Conservation (phyloP, 306 rosid genomes). For the Prunus mira region DNA sequence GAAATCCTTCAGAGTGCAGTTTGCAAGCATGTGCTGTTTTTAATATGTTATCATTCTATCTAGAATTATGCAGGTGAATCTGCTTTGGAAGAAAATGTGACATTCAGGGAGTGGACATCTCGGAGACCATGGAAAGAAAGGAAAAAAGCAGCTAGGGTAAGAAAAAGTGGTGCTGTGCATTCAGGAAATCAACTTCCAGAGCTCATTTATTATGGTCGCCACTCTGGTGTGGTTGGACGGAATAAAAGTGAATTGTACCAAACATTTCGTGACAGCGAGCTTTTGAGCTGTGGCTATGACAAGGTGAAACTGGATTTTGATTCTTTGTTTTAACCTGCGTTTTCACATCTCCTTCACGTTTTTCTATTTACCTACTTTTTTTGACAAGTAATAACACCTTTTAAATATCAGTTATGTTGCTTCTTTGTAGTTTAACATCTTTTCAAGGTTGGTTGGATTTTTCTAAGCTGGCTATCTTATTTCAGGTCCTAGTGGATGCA, state of each 20-base stretch:
- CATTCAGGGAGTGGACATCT: conserved; percentile 81
- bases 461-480: conserved; percentile 20
- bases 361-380: background rate
- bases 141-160: conserved; percentile 46
- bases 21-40: conserved; percentile 15
- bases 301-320: conserved; percentile 39
- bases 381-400: background rate
- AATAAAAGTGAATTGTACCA: conserved; percentile 51
- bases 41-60: conserved; percentile 49
- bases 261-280: conserved; percentile 38
- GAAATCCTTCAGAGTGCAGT: background rate
- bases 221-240: conserved; percentile 76
- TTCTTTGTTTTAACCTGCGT: background rate
- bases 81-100: conserved; percentile 37
- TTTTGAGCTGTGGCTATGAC: conserved; percentile 64
- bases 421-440: background rate
- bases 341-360: background rate
- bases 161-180: conserved; percentile 30
- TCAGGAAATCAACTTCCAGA: conserved; percentile 56
- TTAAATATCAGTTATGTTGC: background rate
- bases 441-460: conserved; percentile 11
- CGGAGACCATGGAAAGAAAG: conserved; percentile 87
- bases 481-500: conserved; percentile 93
- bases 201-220: conserved; percentile 73
- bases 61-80: conserved; percentile 62